These are phyloP conservation scores for Allomyces javanicus DNA, from an alignment of 192 early-diverging fungal species.

Conservation along the genomic window DNA sequence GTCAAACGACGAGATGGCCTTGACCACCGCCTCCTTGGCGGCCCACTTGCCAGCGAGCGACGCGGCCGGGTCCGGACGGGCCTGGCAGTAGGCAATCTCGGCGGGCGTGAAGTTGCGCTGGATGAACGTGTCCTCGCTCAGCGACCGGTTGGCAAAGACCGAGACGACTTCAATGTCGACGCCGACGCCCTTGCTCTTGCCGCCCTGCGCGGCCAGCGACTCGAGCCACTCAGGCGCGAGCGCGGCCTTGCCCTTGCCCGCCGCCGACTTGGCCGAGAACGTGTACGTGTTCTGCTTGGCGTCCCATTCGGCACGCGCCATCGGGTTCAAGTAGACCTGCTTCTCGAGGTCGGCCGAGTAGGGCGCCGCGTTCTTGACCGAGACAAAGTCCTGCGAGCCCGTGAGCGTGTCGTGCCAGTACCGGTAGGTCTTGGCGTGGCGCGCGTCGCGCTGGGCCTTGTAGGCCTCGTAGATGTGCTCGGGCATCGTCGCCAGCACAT, in stretches of 20 bases:
- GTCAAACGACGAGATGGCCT: slow-evolving; percentile 59
- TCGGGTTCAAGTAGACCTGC: slow-evolving; percentile 69
- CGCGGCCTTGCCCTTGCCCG: slow-evolving; percentile 25
- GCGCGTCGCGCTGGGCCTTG: slow-evolving; percentile 37
- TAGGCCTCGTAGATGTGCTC: slow-evolving; percentile 51
- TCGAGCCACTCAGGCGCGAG: slow-evolving; percentile 32
- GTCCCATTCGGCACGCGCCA: slow-evolving; percentile 62
- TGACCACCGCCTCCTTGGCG: slow-evolving; percentile 89
- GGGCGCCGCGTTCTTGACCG: slow-evolving; percentile 67
- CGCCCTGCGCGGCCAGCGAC: slow-evolving; percentile 21
- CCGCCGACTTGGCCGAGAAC: slow-evolving; percentile 26
- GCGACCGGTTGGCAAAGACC: slow-evolving; percentile 46
- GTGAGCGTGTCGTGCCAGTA: slow-evolving; percentile 79
- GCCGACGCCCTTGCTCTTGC: slow-evolving; percentile 38
- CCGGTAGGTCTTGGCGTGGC: slow-evolving; percentile 64
- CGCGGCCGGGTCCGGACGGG: slow-evolving; percentile 46
- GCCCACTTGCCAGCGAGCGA: slow-evolving; percentile 88
- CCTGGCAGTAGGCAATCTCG: slow-evolving; percentile 63
- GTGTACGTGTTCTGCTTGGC: slow-evolving; percentile 43
- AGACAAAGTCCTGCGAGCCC: slow-evolving; percentile 58
- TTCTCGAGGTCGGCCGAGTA: slow-evolving; percentile 64
- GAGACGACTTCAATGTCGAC: slow-evolving; percentile 76
- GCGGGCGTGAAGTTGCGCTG: slow-evolving; percentile 72
- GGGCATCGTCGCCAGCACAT: slow-evolving; percentile 53
- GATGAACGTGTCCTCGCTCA: slow-evolving; percentile 40